Conservation (phyloP, 2,329 filamentous ascomycete species). For the Diaporthe vaccinii region DNA sequence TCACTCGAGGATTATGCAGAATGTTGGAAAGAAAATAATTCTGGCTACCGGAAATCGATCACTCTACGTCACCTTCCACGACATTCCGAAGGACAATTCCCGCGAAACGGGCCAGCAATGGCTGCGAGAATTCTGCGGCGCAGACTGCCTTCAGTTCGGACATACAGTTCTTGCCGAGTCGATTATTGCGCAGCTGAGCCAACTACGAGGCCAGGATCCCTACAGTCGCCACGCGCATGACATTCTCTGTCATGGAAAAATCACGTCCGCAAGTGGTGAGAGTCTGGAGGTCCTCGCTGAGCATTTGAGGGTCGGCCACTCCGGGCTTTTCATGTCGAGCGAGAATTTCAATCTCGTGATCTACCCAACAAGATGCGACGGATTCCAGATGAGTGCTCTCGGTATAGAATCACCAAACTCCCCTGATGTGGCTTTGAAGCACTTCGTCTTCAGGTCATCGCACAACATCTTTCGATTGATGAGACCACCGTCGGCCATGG, state of each 20-base stretch:
- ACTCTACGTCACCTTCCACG: conserved; percentile 46
- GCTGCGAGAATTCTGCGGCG: conserved; percentile 45
- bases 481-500: not conserved
- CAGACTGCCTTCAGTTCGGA: conserved; percentile 48
- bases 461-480: conserved; percentile 29
- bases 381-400: conserved; percentile 48
- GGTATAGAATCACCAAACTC: conserved; percentile 41
- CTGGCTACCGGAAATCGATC: conserved; percentile 39
- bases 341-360: conserved; percentile 55
- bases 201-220: conserved; percentile 36
- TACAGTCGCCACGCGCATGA: conserved; percentile 15
- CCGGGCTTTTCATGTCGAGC: conserved; percentile 53
- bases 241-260: conserved; percentile 46
- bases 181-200: conserved; percentile 40
- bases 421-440: conserved; percentile 48
- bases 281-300: conserved; percentile 46
- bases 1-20: conserved; percentile 39
- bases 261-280: conserved; percentile 38
- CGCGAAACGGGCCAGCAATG: conserved; percentile 41
- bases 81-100: conserved; percentile 41
- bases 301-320: conserved; percentile 52
- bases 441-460: conserved; percentile 53
- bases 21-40: conserved; percentile 44
- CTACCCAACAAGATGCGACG: conserved; percentile 53
- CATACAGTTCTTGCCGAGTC: conserved; percentile 48